Evolutionary conservation across 176 grass and related monocot species (phyloP).

Genomic region (Aegilops bicornis): DNA sequence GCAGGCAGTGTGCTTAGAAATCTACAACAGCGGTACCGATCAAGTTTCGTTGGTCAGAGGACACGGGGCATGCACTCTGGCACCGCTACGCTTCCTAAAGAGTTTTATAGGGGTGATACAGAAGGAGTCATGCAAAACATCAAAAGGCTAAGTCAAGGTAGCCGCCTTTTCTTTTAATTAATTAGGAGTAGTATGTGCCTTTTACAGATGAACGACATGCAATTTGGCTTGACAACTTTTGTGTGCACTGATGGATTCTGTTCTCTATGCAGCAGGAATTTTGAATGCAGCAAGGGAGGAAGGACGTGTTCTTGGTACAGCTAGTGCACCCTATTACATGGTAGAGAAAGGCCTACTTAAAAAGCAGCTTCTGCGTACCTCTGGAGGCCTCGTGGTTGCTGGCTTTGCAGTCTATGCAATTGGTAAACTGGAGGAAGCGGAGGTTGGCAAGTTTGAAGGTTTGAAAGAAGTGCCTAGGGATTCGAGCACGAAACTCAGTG

Average conservation of each 20-base stretch:
- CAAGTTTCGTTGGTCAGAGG: constrained; percentile 68
- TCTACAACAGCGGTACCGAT: constrained; percentile 58
- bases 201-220: background rate
- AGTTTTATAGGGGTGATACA: constrained; percentile 64
- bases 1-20: constrained; percentile 57
- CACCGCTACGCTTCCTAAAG: constrained; percentile 46
- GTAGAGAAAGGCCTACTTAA: constrained; percentile 76
- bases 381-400: constrained; percentile 47
- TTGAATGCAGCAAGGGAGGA: constrained; percentile 44
- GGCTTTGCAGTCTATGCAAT: constrained; percentile 68
- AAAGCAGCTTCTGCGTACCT: constrained; percentile 78
- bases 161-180: background rate
- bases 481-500: constrained; percentile 73
- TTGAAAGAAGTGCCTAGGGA: constrained; percentile 75
- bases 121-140: constrained; percentile 76
- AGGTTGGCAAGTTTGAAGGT: constrained; percentile 35
- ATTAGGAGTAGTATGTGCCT: background rate
- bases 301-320: constrained; percentile 73
- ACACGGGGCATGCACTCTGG: constrained; percentile 46
- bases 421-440: background rate
- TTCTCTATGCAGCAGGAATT: constrained; percentile 43
- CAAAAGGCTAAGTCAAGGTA: constrained; percentile 38
- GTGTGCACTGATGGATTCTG: background rate
- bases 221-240: background rate
- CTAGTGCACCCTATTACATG: constrained; percentile 65